Evolutionary conservation across 345 rosid genomes (phyloP), one percentile per base, ranked within the genome.

Genomic region (Eucalyptus caleyi): DNA sequence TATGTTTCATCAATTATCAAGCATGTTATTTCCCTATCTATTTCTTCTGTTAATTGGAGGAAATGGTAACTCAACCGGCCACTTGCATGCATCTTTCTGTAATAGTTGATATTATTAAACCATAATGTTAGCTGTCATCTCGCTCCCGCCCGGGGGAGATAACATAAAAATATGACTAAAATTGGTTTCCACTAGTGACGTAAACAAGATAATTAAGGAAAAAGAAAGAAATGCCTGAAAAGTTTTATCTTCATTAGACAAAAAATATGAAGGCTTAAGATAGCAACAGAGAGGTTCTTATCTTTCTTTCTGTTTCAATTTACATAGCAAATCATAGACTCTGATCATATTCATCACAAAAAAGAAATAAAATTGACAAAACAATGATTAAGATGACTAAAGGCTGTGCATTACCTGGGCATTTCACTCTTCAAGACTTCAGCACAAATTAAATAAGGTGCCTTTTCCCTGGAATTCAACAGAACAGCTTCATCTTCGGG

Each of bases 401-500:
- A 44, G 6, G 67, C 60, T 59, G 86, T 88, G 59, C 87, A 37
- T 91, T 93, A 98, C 99, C 99, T 94, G 86, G 95, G 95, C 87
- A 91, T 91, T 90, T 97, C 99, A 90, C 97, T 91, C 94, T 96
- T 98, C 93, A 98, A 92, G 89, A 98, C 97, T 94, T 98, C 99
- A 67, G 93, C 94, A 11, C 97, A 98, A 83, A 98, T 97, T 94
- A 98, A 87, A 90, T 96, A 98, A 87, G 99, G 99, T 60, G 99
- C 99, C 93, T 98, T 98, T 94, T 98, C 99, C 94, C 99, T 96
- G 89, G 99, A 98, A 91, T 98, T 98, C 93, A 98, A 92, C 90
- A 98, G 98, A 93, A 96, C 96, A 91, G 97, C 97, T 95, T 98
- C 99, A 89, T 96, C 99, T 94, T 96, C 99, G 87, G 99, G 99